Base-by-base conservation (phyloP, 2,329 filamentous ascomycete species). In the Cucurbitaria berberidis region DNA sequence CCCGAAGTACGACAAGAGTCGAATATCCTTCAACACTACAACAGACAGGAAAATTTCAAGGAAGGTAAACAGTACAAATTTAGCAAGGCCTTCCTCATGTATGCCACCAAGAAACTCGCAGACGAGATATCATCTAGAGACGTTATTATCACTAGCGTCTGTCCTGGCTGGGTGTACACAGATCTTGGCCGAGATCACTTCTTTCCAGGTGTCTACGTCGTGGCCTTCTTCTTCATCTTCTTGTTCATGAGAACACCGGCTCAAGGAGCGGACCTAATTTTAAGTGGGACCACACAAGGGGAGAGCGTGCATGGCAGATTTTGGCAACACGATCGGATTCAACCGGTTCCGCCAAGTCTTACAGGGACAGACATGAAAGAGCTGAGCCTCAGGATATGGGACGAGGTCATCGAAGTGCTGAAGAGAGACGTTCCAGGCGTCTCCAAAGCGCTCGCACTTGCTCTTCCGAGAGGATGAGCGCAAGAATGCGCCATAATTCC, bases 31-130 rank as follows among this genome's bases (percentile, higher is more conserved):
- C 47, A 64, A n/a, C 42, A 61, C 35, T 73, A 72, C 57, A 75
- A 74, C 51, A 52, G 30, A 21, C 49, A 57, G 15, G 66, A 68
- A 32, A 56, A 66, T 16, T 74, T 73, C 48, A 61, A 48, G 4
- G 62, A 62, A 19, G 48, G 45, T 9, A 57, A 21, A 2, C 68
- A 70, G 51, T 76, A 76, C 53, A 60, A 52, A 19, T 66, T 65
- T 26, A 68, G 61, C 36, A 76, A 76, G 52, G 58, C 70, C 8
- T 73, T 76, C 30, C 59, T 74, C n/a, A 73, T 73, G 70, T 72
- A 66, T 51, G 69, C 64, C 2, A 56, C 69, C 7, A 59, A 59
- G 16, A 64, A 59, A 32, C 62, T 76, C 21, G 70, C 72, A 1
- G 57, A 56, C 22, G 50, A 65, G 13, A 50, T 66, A 5, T 68